Base-by-base conservation (phyloP, 345 rosid species). In the Gossypium ekmanianum region DNA sequence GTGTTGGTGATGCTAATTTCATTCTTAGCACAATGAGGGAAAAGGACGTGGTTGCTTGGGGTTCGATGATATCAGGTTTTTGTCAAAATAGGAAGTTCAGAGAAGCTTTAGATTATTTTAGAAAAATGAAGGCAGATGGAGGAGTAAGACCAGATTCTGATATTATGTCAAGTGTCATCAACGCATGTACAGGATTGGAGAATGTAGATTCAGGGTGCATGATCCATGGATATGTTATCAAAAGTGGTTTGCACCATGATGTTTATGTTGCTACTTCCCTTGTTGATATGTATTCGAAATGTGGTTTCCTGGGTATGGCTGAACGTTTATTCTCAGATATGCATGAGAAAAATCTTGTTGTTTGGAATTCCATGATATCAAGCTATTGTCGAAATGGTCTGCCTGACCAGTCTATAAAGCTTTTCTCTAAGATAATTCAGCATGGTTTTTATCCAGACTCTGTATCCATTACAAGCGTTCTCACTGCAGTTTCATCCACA, bases 281-380 rank as follows among this genome's bases (percentile, higher is more conserved):
- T 65, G 77, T 91, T 3, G 95, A 88, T 83, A 82, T 93, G 92
- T 93, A 93, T 81, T 87, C 97, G 10, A 93, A 93, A 66, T 87
- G 86, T 78, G 77, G 84, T 68, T 83, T 84, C 50, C 85, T 85
- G 39, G 87, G 85, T n/a, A 83, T 79, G 83, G 90, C 97, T 59
- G 84, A 75, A 69, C 61, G 77, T 65, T 71, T 87, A 69, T 93
- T 93, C 81, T 77, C 81, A 20, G 55, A 29, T 18, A 90, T 90
- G 92, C 86, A 71, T 22, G 61, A 61, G 1, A 84, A 87, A 69
- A 93, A 79, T 81, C 84, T 88, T 39, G 93, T 88, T 73, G 85
- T 87, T 51, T 91, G 97, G 98, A 93, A 93, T 79, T 82, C 93
- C 63, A 83, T 88, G 84, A 81, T 91, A 45, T 88, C 94, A 44